Base-by-base conservation (phyloP, 495 filamentous ascomycete species). In the Penicillium dipodomyicola region DNA sequence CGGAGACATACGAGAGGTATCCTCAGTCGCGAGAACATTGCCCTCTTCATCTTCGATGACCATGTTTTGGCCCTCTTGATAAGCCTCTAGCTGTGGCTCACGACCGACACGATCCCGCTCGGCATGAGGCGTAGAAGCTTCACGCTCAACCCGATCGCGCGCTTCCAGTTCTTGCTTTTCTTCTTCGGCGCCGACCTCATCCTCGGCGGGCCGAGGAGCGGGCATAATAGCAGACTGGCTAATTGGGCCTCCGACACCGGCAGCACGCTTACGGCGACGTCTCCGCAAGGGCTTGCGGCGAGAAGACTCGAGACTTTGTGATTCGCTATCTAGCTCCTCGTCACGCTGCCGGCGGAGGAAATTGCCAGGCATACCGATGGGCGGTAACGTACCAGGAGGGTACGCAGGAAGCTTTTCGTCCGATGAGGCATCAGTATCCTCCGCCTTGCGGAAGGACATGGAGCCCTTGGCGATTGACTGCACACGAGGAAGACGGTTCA, bases 401-500 rank as follows among this genome's bases (percentile, higher is more conserved):
- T 86, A 82, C 23, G 89, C 85, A 4, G 82, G 80, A 49, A 80
- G 61, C 64, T 85, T 89, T 56, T 89, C 86, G 35, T 81, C 80
- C 0, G 79, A 80, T 2, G 81, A 81, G 9, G 63, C 72, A 27
- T 84, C 83, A 27, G 65, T 30, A 11, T 76, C 70, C 19, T 85
- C 84, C 9, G 82, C 63, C 58, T 85, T 83, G n/a, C 83, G 84
- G 65, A 87, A 82, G 0, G 91, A 91, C 83, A 95, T 90, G 12
- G 90, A 96, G 14, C 76, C 80, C 67, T 89, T 89, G 40, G 92
- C 90, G 45, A 85, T 78, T 0, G 95, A 96, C 33, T 76, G 74
- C 39, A 99, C 93, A 44, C 94, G 85, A 27, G 95, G 95, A 27
- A 99, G 77, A 48, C 95, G 84, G 58, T 92, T 90, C 87, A 97